phyloP scores from a whole-genome alignment of 768 basidiomycete species.

The Tylopilus felleus region DNA sequence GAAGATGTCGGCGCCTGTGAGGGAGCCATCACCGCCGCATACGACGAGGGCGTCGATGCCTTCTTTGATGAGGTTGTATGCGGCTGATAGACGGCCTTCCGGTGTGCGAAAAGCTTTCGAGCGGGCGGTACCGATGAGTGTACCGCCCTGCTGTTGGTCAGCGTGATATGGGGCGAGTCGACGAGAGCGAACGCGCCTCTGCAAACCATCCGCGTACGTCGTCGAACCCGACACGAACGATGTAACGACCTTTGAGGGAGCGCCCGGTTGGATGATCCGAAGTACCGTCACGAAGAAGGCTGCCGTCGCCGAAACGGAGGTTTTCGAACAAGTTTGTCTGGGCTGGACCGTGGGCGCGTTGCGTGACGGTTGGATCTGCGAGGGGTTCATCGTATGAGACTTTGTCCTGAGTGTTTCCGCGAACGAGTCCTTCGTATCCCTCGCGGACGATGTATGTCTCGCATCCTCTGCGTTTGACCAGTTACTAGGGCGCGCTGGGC shows the following conservation, averaged over 20 bases:
- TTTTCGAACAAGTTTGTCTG: slow-evolving; percentile 55
- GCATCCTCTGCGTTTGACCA: slow-evolving; percentile 59
- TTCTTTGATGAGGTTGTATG: slow-evolving; percentile 88
- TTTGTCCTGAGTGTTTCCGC: slow-evolving; percentile 58
- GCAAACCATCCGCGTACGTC: slow-evolving; percentile 95
- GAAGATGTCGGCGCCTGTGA: slow-evolving; percentile 95
- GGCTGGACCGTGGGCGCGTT: slow-evolving; percentile 18
- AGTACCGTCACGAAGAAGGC: slow-evolving; percentile 75
- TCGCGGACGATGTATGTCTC: slow-evolving; percentile 96
- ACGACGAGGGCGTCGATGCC: slow-evolving; percentile 97
- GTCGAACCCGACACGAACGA: slow-evolving; percentile 96
- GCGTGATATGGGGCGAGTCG: neutral
- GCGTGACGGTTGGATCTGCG: slow-evolving; percentile 25
- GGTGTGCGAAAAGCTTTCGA: slow-evolving; percentile 78
- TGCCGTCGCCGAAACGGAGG: slow-evolving; percentile 80
- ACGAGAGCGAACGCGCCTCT: slow-evolving; percentile 50
- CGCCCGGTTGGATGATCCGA: slow-evolving; percentile 64
- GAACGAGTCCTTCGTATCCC: slow-evolving; percentile 96
- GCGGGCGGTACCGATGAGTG: slow-evolving; percentile 91
- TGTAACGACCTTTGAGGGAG: slow-evolving; percentile 85
- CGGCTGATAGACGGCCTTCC: slow-evolving; percentile 88
- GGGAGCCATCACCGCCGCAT: slow-evolving; percentile 94
- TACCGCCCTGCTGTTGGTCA: slow-evolving; percentile 65
- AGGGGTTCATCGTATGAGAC: slow-evolving; percentile 25
- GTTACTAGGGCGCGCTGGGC: neutral